phyloP scores from a whole-genome alignment of 2,329 filamentous ascomycete genomes.

The Pseudogymnoascus sp. region DNA sequence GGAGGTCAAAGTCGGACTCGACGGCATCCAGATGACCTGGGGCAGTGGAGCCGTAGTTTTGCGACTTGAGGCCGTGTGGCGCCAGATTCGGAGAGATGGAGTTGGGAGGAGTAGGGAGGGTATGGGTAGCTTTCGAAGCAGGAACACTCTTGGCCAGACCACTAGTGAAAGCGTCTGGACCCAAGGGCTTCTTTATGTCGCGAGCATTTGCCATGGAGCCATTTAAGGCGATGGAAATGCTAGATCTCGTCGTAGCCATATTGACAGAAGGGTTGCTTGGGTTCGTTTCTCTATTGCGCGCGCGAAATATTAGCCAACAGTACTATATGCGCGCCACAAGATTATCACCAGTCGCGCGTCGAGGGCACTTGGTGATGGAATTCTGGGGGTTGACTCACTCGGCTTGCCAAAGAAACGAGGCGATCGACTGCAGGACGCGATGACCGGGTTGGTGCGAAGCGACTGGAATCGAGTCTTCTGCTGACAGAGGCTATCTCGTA shows the following conservation, averaged over 20 bases:
- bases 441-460: conserved; percentile 54
- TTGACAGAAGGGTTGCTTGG: conserved; percentile 26
- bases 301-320: conserved; percentile 16
- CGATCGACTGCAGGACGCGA: conserved; percentile 43
- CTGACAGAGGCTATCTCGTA: neutral
- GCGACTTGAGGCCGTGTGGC: conserved; percentile 70
- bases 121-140: conserved; percentile 46
- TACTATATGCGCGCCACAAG: neutral
- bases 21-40: conserved; percentile 48
- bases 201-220: conserved; percentile 29
- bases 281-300: conserved; percentile 28
- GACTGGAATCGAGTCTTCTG: conserved; percentile 31
- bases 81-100: conserved; percentile 86
- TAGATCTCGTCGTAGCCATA: conserved; percentile 59
- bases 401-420: conserved; percentile 9
- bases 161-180: conserved; percentile 66
- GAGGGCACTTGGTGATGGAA: neutral
- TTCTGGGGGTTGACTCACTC: conserved; percentile 3
- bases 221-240: conserved; percentile 15
- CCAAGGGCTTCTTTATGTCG: conserved; percentile 56
- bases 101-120: conserved; percentile 85
- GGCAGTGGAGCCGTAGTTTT: conserved; percentile 25
- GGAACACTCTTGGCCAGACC: conserved; percentile 60
- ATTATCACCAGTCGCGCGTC: neutral
- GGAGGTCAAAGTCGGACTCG: conserved; percentile 83